Evolutionary conservation across 2,329 filamentous ascomycete genomes (phyloP).

Genomic region (Sarocladium strictum): DNA sequence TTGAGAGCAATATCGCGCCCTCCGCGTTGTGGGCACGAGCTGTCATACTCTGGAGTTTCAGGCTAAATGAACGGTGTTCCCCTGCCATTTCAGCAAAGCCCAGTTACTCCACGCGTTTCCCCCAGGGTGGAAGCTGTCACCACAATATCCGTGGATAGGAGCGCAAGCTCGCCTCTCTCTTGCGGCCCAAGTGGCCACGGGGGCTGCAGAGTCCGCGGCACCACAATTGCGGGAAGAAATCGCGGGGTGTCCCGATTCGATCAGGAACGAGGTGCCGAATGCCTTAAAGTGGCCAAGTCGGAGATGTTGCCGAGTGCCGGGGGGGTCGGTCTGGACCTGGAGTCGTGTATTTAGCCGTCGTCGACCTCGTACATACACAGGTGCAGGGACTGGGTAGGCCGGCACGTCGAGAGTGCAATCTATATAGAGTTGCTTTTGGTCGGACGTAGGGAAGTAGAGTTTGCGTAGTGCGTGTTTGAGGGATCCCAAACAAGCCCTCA

Average conservation of each 20-base stretch:
- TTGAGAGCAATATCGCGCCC: neutral
- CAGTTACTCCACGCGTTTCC: too few species aligned
- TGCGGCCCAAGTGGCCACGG: neutral
- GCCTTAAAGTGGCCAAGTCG: conserved; percentile 2
- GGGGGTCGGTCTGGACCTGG: neutral
- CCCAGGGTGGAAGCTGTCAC: neutral
- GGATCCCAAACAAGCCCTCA: too few species aligned
- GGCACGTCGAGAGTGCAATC: neutral
- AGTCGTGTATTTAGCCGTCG: neutral
- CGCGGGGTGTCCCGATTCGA: conserved; percentile 4
- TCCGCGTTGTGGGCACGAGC: neutral
- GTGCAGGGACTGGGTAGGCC: neutral
- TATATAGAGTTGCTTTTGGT: neutral
- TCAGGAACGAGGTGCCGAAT: neutral
- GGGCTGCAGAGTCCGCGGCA: neutral
- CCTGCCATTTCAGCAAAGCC: neutral
- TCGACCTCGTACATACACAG: neutral
- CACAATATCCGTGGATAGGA: neutral
- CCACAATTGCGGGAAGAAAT: neutral
- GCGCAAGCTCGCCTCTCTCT: too few species aligned
- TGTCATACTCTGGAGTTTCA: neutral
- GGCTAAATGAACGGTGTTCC: neutral
- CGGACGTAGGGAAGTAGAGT: neutral
- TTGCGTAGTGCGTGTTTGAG: too few species aligned
- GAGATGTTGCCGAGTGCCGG: conserved; percentile 3